phyloP scores from a whole-genome alignment of 148 eudicot genomes.

The Silene latifolia region DNA sequence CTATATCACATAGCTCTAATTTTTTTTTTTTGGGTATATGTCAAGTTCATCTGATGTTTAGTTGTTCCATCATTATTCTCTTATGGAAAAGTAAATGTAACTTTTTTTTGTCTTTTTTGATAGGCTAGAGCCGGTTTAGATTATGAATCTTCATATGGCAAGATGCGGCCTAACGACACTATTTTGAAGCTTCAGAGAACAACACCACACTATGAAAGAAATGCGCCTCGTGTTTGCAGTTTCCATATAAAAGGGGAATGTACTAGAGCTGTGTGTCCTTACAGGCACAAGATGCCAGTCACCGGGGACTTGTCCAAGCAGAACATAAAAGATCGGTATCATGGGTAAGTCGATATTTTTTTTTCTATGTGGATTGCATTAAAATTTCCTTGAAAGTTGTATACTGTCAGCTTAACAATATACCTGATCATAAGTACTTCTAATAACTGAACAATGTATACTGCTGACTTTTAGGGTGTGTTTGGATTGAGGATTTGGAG shows the following conservation, averaged over 20 bases:
- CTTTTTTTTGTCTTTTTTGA: background rate
- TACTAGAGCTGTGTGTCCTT: conserved; percentile 98
- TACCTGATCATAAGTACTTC: no score
- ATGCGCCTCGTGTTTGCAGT: conserved; percentile 93
- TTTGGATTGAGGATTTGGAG: no score
- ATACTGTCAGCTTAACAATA: no score
- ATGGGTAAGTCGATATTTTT: conserved; percentile 56
- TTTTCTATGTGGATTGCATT: no score
- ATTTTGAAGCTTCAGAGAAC: conserved; percentile 94
- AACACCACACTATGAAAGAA: conserved; percentile 94
- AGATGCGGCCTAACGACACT: conserved; percentile 74
- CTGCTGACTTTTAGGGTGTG: no score
- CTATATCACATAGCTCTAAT: background rate
- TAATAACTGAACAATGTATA: no score
- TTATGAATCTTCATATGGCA: conserved; percentile 88
- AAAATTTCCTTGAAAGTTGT: no score
- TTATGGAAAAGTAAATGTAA: background rate
- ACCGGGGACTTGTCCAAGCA: conserved; percentile 92
- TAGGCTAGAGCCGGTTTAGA: conserved; percentile 97
- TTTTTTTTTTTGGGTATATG: background rate
- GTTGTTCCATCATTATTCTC: background rate
- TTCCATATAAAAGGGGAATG: conserved; percentile 88
- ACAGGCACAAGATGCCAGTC: conserved; percentile 97
- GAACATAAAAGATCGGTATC: conserved; percentile 94
- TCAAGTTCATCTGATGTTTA: background rate